Conservation (phyloP, 306 rosid species). For the Pyrus communis region DNA sequence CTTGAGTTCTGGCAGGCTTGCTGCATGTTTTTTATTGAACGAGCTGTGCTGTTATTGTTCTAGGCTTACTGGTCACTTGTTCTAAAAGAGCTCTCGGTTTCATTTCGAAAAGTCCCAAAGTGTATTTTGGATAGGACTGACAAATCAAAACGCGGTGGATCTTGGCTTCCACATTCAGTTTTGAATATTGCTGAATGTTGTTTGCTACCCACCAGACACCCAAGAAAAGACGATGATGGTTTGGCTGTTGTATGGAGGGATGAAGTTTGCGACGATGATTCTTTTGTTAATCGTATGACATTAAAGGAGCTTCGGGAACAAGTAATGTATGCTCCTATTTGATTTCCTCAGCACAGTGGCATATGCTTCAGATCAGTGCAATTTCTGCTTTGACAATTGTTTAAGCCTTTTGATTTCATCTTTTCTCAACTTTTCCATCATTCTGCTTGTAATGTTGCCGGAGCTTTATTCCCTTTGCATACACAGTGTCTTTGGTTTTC, state of each 20-base stretch:
- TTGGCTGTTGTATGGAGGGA: slow-evolving; percentile 74
- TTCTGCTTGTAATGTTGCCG: neutral
- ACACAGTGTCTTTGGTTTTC: neutral
- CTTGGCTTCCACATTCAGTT: slow-evolving; percentile 67
- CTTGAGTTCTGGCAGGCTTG: too few relatives aligned
- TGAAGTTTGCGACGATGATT: slow-evolving; percentile 60
- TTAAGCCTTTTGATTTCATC: too few relatives aligned
- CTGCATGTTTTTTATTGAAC: neutral
- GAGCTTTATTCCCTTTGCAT: neutral
- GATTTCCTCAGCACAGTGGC: neutral
- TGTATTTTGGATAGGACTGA: slow-evolving; percentile 51
- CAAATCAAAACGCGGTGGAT: slow-evolving; percentile 47
- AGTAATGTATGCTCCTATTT: slow-evolving; percentile 55
- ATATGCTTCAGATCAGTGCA: neutral
- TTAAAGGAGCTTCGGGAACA: slow-evolving; percentile 61
- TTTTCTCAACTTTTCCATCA: neutral
- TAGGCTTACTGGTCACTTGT: slow-evolving; percentile 76
- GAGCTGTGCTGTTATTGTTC: neutral
- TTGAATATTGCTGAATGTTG: slow-evolving; percentile 80
- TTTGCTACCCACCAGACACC: slow-evolving; percentile 41
- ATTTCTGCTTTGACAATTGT: too few relatives aligned
- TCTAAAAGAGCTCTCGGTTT: slow-evolving; percentile 59
- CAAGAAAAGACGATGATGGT: slow-evolving; percentile 47
- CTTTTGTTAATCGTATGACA: slow-evolving; percentile 42
- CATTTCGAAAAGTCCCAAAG: slow-evolving; percentile 46